Percentiles rank a stretch among this genome's conserved stretches.
phyloP scores from a whole-genome alignment of 331 rosid genomes.

The Malus hybrid region DNA sequence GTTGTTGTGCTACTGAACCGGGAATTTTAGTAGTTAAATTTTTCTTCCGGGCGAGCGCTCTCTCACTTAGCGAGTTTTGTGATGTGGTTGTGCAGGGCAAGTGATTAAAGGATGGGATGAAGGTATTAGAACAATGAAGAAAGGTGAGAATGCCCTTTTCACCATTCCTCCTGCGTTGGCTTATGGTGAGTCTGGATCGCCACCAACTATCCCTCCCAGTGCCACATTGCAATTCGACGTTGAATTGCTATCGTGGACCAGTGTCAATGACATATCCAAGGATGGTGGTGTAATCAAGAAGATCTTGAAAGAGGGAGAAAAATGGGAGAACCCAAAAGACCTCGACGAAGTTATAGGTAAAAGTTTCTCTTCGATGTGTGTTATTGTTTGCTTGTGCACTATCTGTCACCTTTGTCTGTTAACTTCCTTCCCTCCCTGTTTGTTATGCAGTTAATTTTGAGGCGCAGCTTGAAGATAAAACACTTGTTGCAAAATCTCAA shows the following conservation, averaged over 20 bases:
- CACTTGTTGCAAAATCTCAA: conserved; percentile 48
- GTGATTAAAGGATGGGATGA: conserved; percentile 95
- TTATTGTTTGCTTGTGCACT: background rate
- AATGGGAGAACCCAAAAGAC: conserved; percentile 94
- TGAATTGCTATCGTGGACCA: conserved; percentile 82
- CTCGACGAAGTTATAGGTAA: conserved; percentile 81
- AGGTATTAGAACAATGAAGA: conserved; percentile 92
- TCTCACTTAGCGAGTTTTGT: background rate
- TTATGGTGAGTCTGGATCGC: conserved; percentile 75
- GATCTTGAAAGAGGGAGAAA: conserved; percentile 66
- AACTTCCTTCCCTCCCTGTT: background rate
- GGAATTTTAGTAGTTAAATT: background rate
- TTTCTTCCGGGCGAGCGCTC: background rate
- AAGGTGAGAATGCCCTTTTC: conserved; percentile 78
- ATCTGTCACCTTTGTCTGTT: background rate
- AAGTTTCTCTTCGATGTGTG: background rate
- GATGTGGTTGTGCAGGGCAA: conserved; percentile 54
- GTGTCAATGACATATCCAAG: conserved; percentile 79
- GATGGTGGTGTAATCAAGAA: conserved; percentile 91
- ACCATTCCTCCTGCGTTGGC: conserved; percentile 87
- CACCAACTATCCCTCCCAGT: conserved; percentile 85
- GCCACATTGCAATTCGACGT: conserved; percentile 84
- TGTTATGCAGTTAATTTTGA: conserved; percentile 60
- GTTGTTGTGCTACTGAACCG: background rate
- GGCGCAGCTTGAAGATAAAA: conserved; percentile 63